A percentile compares a stretch with the other conserved stretches of the same genome.
These are phyloP conservation scores for Penicillium longicatenatum DNA, from an alignment of 495 filamentous ascomycete genomes.

Conservation along the genomic window DNA sequence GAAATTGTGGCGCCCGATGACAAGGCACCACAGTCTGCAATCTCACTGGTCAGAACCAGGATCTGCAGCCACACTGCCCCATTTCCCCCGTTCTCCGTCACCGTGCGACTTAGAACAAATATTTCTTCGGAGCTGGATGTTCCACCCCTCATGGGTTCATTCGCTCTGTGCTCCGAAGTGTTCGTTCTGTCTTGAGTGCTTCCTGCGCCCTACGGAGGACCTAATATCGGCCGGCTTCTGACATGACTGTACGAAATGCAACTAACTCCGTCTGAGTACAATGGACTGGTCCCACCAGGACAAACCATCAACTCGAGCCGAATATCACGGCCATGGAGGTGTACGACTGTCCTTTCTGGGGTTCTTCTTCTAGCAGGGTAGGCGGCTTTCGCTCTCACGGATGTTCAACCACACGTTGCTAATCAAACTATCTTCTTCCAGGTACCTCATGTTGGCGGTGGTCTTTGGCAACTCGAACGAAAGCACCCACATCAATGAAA, in stretches of 20 bases:
- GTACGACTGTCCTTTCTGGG: slow-evolving; percentile 18
- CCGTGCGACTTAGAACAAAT: neutral
- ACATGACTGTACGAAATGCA: slow-evolving; percentile 3
- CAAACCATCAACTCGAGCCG: neutral
- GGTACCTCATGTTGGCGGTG: slow-evolving; percentile 34
- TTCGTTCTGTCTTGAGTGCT: neutral
- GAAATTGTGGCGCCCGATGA: neutral
- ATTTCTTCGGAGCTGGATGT: neutral
- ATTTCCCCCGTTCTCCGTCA: neutral
- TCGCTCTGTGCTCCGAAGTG: neutral
- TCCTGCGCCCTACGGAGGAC: too few species aligned
- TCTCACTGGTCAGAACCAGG: neutral
- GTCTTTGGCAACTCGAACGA: slow-evolving; percentile 25
- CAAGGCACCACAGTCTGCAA: neutral
- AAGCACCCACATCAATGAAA: slow-evolving; percentile 16
- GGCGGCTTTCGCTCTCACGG: neutral
- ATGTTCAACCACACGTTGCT: neutral
- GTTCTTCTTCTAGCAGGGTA: slow-evolving; percentile 32
- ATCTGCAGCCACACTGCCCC: neutral
- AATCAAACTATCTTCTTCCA: slow-evolving; percentile 8
- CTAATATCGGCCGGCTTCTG: neutral
- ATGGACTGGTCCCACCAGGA: neutral
- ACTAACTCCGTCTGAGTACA: slow-evolving; percentile 5
- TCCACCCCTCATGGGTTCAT: neutral
- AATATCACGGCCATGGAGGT: slow-evolving; percentile 17